Conservation (phyloP, 495 filamentous ascomycete genomes). For the Tuber microsphaerosporum region DNA sequence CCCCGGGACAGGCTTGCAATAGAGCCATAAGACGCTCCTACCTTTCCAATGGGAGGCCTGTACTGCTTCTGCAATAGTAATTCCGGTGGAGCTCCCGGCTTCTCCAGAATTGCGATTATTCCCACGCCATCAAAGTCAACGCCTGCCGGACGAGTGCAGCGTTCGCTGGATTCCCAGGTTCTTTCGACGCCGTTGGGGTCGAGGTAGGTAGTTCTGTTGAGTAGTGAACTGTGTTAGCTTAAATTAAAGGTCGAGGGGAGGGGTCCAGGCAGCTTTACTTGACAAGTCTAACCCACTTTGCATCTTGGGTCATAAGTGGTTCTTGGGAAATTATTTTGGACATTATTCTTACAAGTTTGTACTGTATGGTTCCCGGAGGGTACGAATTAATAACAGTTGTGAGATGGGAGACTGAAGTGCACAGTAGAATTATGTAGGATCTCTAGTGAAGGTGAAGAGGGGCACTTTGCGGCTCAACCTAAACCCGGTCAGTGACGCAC, state of each 20-base stretch:
- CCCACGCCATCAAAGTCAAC: constrained; percentile 81
- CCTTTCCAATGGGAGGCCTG: constrained; percentile 70
- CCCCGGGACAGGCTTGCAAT: background rate
- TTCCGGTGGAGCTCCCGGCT: constrained; percentile 49
- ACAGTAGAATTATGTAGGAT: background rate
- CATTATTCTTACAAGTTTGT: constrained; percentile 11
- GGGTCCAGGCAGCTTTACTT: constrained; percentile 35
- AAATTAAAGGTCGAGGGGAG: constrained; percentile 5
- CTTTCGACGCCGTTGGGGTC: constrained; percentile 63
- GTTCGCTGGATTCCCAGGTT: constrained; percentile 77
- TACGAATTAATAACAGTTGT: background rate
- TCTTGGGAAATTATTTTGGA: constrained; percentile 32
- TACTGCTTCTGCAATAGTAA: constrained; percentile 83
- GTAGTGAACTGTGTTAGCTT: constrained; percentile 12
- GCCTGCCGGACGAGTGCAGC: constrained; percentile 61
- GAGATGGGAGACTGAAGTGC: background rate
- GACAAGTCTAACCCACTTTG: constrained; percentile 65
- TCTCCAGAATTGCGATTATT: constrained; percentile 78
- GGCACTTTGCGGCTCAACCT: background rate
- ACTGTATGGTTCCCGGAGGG: constrained; percentile 34
- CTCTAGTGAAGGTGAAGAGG: background rate
- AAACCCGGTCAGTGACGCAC: background rate
- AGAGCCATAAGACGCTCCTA: constrained; percentile 29
- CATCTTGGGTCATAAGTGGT: constrained; percentile 47
- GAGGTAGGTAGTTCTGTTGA: constrained; percentile 58